A percentile compares a stretch with the other conserved stretches of the same genome.
Evolutionary conservation across 805 yeast species (phyloP).

Genomic region (Metschnikowia koreensis): DNA sequence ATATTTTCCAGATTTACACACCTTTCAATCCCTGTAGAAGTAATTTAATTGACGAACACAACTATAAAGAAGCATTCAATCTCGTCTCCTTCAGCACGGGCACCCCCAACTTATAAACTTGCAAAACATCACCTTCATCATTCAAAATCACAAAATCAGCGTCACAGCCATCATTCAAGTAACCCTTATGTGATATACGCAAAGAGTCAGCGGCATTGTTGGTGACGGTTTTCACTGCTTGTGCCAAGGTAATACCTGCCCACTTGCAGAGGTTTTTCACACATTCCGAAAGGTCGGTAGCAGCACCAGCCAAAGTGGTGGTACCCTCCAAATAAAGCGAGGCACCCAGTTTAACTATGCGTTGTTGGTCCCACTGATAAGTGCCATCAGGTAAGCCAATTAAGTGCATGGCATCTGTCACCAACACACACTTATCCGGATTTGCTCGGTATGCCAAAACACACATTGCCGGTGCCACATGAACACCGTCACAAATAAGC

Average conservation of each 20-base stretch:
- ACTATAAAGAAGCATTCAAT: slow-evolving; percentile 8
- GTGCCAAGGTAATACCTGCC: slow-evolving; percentile 47
- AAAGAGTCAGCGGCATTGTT: slow-evolving; percentile 53
- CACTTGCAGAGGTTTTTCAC: slow-evolving; percentile 50
- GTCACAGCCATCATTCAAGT: slow-evolving; percentile 50
- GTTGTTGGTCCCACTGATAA: slow-evolving; percentile 51
- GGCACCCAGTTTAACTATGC: slow-evolving; percentile 47
- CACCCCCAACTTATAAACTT: slow-evolving; percentile 51
- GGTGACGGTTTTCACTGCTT: slow-evolving; percentile 57
- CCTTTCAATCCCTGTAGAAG: no score
- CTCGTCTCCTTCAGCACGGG: slow-evolving; percentile 6
- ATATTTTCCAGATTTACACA: no score
- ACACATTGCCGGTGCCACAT: slow-evolving; percentile 55
- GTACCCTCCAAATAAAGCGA: slow-evolving; percentile 50
- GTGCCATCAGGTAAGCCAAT: slow-evolving; percentile 58
- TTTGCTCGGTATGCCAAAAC: slow-evolving; percentile 48
- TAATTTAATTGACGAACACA: no score
- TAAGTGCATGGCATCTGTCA: slow-evolving; percentile 59
- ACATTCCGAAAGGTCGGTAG: slow-evolving; percentile 53
- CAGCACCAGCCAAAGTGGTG: slow-evolving; percentile 59
- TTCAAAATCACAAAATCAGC: slow-evolving; percentile 55
- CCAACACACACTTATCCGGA: slow-evolving; percentile 53
- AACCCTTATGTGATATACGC: slow-evolving; percentile 47
- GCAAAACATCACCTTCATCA: slow-evolving; percentile 41
- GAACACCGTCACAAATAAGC: slow-evolving; percentile 57